These are phyloP conservation scores for Trichomonascus vanleenenianus DNA, from an alignment of 805 yeast genomes.

Conservation along the genomic window DNA sequence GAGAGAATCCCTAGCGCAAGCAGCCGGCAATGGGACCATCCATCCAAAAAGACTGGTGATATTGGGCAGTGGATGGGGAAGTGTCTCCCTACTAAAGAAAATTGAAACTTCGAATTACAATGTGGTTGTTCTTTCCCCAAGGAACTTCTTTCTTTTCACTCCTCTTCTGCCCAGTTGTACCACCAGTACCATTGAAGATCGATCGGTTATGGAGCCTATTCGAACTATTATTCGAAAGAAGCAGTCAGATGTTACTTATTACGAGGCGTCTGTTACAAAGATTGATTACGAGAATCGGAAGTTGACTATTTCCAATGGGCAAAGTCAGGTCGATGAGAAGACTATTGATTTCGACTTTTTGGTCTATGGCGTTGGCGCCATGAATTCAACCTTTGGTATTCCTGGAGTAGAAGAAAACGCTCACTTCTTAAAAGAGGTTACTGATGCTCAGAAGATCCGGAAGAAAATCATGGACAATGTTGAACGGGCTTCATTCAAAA, in stretches of 20 bases:
- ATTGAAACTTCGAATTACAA: constrained; percentile 82
- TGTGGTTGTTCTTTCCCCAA: constrained; percentile 84
- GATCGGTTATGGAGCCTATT: constrained; percentile 91
- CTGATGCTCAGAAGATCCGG: constrained; percentile 81
- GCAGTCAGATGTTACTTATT: constrained; percentile 69
- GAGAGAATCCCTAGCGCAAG: too few relatives aligned
- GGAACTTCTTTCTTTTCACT: constrained; percentile 92
- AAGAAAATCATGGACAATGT: constrained; percentile 75
- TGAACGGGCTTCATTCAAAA: constrained; percentile 80
- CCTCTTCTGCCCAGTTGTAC: constrained; percentile 95
- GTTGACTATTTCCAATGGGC: constrained; percentile 43
- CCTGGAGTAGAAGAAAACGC: constrained; percentile 88
- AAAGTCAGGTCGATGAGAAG: constrained; percentile 33
- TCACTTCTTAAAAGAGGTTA: constrained; percentile 79
- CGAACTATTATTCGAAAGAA: constrained; percentile 72
- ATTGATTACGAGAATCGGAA: constrained; percentile 67
- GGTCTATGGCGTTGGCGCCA: constrained; percentile 91
- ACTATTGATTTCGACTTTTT: constrained; percentile 69
- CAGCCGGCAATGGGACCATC: too few relatives aligned
- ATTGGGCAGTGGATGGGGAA: constrained; percentile 85
- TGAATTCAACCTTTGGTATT: constrained; percentile 88
- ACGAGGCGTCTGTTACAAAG: constrained; percentile 84
- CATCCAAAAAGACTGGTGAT: constrained; percentile 66
- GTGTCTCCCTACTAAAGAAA: constrained; percentile 74
- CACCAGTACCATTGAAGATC: constrained; percentile 81